phyloP scores from a whole-genome alignment of 202 grass and related monocot genomes.

The Hordeum pubiflorum region DNA sequence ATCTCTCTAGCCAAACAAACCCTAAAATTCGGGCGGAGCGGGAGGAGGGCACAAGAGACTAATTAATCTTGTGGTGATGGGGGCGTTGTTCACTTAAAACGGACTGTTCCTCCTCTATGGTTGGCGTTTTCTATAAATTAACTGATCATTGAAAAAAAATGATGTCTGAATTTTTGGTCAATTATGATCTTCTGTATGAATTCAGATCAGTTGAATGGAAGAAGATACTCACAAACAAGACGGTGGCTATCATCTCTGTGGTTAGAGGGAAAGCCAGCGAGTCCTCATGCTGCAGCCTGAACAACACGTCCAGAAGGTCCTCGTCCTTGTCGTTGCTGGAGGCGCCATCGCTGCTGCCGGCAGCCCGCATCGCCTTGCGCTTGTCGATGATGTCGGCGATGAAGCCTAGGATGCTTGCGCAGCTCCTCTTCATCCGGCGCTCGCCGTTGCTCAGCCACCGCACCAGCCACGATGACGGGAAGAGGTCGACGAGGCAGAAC shows the following conservation, averaged over 20 bases:
- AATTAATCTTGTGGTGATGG: no score
- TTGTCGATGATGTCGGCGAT: not conserved
- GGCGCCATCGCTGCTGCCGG: no score
- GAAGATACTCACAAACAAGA: constrained; percentile 23
- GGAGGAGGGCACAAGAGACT: no score
- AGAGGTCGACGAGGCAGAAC: constrained; percentile 30
- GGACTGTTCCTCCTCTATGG: no score
- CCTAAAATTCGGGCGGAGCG: no score
- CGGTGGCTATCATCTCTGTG: constrained; percentile 6
- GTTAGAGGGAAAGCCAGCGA: constrained; percentile 17
- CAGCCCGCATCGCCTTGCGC: not conserved
- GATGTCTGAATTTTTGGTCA: no score
- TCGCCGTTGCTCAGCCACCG: not conserved
- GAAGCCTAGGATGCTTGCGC: not conserved
- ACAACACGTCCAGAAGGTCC: constrained; percentile 29
- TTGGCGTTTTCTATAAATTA: no score
- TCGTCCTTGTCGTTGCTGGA: not conserved
- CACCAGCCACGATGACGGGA: constrained; percentile 32
- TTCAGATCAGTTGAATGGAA: not conserved
- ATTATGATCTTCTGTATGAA: no score
- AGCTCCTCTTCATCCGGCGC: not conserved
- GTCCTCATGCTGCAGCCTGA: constrained; percentile 21
- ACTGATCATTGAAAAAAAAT: no score
- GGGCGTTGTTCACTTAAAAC: no score
- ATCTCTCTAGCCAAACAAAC: no score